phyloP scores from a whole-genome alignment of 352 stramenopile species.

The Phytophthora syringae region DNA sequence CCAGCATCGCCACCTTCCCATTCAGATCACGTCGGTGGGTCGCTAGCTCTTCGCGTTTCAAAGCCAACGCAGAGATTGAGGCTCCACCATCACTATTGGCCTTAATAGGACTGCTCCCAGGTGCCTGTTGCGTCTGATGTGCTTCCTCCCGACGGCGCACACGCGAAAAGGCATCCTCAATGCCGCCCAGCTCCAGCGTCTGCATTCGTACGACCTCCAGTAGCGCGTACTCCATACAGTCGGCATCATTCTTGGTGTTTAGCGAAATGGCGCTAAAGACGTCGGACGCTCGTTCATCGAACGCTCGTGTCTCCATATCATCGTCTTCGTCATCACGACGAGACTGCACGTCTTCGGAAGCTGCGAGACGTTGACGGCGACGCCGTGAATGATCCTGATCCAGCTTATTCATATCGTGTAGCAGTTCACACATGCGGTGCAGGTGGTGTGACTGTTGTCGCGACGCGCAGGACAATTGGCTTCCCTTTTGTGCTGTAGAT shows the following conservation, averaged over 20 bases:
- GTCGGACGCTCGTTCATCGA: conserved; percentile 74
- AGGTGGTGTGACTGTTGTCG: conserved; percentile 72
- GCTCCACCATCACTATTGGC: conserved; percentile 20
- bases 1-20: conserved; percentile 62
- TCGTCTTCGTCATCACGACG: conserved; percentile 50
- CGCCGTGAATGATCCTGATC: conserved; percentile 59
- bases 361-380: conserved; percentile 39
- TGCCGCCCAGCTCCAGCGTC: conserved; percentile 72
- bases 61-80: conserved; percentile 39
- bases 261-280: conserved; percentile 78
- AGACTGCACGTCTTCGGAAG: conserved; percentile 24
- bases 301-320: conserved; percentile 73
- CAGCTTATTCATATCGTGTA: conserved; percentile 76
- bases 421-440: conserved; percentile 72
- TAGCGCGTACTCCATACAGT: conserved; percentile 85
- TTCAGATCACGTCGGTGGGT: conserved; percentile 55
- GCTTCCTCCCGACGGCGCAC: conserved; percentile 59
- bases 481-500: conserved; percentile 63
- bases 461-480: conserved; percentile 63
- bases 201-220: conserved; percentile 85
- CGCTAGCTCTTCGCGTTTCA: conserved; percentile 61
- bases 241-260: conserved; percentile 71
- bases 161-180: conserved; percentile 77
- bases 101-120: conserved; percentile 19
- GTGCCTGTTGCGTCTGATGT: conserved; percentile 39